phyloP scores from a whole-genome alignment of 805 yeast genomes.

The Kluyveromyces wickerhamii region DNA sequence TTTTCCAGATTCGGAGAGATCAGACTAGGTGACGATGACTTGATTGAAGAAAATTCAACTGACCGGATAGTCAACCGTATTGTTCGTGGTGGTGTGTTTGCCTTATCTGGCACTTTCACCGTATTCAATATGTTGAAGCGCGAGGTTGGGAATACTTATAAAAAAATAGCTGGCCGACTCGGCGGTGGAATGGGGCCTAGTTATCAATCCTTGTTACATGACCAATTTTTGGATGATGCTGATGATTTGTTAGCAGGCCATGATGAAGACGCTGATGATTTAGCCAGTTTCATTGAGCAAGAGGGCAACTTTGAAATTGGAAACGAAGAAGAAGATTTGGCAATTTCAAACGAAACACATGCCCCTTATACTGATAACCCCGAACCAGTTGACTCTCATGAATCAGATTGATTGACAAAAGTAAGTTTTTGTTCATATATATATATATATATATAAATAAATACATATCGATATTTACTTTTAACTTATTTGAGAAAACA shows the following conservation, averaged over 20 bases:
- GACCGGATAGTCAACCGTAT: constrained; percentile 53
- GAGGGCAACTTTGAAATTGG: constrained; percentile 31
- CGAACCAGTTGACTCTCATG: too few relatives aligned
- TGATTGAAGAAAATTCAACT: constrained; percentile 52
- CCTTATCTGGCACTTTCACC: constrained; percentile 33
- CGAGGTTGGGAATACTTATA: constrained; percentile 9
- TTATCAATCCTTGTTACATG: constrained; percentile 26
- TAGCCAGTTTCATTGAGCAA: constrained; percentile 35
- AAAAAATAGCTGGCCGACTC: constrained; percentile 19
- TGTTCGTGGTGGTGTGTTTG: constrained; percentile 49
- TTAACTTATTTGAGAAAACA: too few relatives aligned
- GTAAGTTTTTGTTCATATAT: too few relatives aligned
- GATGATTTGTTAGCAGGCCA: constrained; percentile 30
- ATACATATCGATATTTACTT: too few relatives aligned
- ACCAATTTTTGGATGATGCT: constrained; percentile 31
- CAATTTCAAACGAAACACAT: constrained; percentile 2
- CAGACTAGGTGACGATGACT: constrained; percentile 67
- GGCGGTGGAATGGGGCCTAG: constrained; percentile 27
- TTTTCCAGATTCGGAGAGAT: constrained; percentile 77
- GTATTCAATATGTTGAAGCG: constrained; percentile 16
- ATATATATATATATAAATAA: too few relatives aligned
- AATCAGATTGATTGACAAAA: too few relatives aligned
- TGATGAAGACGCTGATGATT: constrained; percentile 44
- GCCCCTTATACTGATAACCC: constrained; percentile 16
- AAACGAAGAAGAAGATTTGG: constrained; percentile 21